Evolutionary conservation across 2,329 filamentous ascomycete species (phyloP).

Genomic region (Trichoderma lentiforme): DNA sequence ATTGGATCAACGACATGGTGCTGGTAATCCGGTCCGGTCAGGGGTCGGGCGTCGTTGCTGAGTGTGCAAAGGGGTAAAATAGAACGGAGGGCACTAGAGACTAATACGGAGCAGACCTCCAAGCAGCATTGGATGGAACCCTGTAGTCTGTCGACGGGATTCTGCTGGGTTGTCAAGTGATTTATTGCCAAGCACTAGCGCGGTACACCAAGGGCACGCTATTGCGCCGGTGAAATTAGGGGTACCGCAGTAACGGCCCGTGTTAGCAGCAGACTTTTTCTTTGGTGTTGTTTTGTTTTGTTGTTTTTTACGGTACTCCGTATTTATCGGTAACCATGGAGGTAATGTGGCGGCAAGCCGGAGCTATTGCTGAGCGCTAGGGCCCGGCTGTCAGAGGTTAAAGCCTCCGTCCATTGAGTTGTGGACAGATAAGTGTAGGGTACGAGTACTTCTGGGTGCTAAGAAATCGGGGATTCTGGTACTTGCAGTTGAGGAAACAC

Average conservation of each 20-base stretch:
- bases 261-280: background rate
- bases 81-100: background rate
- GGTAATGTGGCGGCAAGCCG: background rate
- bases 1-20: conserved; percentile 5
- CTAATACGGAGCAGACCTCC: background rate
- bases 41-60: background rate
- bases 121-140: background rate
- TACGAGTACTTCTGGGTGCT: background rate
- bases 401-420: background rate
- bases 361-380: background rate
- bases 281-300: background rate
- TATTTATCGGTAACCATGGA: background rate
- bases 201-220: conserved; percentile 6
- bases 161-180: background rate
- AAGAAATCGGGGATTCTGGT: background rate
- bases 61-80: background rate
- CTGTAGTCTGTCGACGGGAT: background rate
- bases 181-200: conserved; percentile 15
- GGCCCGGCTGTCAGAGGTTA: background rate
- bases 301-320: background rate
- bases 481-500: background rate
- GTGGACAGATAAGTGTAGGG: background rate
- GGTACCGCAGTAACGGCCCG: conserved; percentile 13
- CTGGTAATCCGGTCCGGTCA: background rate
- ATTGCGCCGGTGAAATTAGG: background rate